A percentile compares a stretch with the other conserved stretches of the same genome.
These are phyloP conservation scores for Tulasnella sp. DNA, from an alignment of 768 basidiomycete species.

Conservation along the genomic window DNA sequence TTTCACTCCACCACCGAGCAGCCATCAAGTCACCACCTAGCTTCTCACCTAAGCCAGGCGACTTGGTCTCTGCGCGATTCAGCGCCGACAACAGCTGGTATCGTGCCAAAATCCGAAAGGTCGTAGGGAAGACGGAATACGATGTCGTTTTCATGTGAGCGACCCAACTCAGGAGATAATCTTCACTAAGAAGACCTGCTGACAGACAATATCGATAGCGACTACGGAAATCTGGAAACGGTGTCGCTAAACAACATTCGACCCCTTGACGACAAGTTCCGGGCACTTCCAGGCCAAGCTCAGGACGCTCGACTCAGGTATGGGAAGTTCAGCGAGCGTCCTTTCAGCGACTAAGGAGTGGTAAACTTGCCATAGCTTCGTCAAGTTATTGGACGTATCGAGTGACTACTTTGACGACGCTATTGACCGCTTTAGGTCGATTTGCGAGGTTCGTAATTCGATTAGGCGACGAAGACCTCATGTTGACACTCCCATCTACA, in stretches of 20 bases:
- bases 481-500: background rate
- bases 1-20: slow-evolving; percentile 78
- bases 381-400: slow-evolving; percentile 72
- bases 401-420: slow-evolving; percentile 89
- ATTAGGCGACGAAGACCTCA: slow-evolving; percentile 11
- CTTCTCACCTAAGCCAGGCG: slow-evolving; percentile 78
- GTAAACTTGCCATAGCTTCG: slow-evolving; percentile 54
- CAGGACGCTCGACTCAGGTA: slow-evolving; percentile 90
- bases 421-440: slow-evolving; percentile 73
- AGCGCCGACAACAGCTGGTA: slow-evolving; percentile 85
- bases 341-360: background rate
- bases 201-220: slow-evolving; percentile 35
- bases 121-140: slow-evolving; percentile 89
- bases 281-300: slow-evolving; percentile 71
- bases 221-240: slow-evolving; percentile 92
- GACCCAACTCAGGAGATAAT: background rate
- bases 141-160: slow-evolving; percentile 79
- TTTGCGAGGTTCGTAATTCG: slow-evolving; percentile 55
- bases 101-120: slow-evolving; percentile 82
- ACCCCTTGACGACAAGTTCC: slow-evolving; percentile 87
- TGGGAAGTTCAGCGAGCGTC: slow-evolving; percentile 21
- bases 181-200: background rate
- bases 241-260: slow-evolving; percentile 69
- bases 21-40: slow-evolving; percentile 56
- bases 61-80: slow-evolving; percentile 62